A percentile compares a stretch with the other conserved stretches of the same genome.
These are phyloP conservation scores for Fomitopsis pinicola DNA, from an alignment of 1,284 basidiomycete species.

Conservation along the genomic window DNA sequence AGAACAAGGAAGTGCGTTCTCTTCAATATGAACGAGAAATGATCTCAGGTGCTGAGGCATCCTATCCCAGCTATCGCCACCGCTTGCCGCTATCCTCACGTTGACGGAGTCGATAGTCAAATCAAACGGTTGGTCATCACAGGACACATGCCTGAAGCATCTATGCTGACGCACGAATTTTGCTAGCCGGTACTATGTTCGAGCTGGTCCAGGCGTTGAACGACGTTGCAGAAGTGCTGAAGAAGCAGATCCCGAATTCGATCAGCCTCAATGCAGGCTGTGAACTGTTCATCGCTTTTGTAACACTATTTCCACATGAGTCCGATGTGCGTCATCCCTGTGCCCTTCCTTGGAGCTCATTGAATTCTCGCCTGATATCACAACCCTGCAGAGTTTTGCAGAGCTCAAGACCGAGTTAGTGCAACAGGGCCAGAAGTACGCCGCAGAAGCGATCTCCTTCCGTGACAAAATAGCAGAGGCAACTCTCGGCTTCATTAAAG, in stretches of 20 bases:
- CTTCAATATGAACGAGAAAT: background rate
- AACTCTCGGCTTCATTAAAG: slow-evolving; percentile 90
- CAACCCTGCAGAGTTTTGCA: slow-evolving; percentile 60
- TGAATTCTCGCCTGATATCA: slow-evolving; percentile 7
- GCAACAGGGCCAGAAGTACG: slow-evolving; percentile 74
- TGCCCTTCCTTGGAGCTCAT: background rate
- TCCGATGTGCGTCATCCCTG: slow-evolving; percentile 52
- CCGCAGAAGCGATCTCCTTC: slow-evolving; percentile 78
- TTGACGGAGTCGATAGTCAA: slow-evolving; percentile 73
- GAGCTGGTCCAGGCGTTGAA: slow-evolving; percentile 84
- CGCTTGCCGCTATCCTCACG: slow-evolving; percentile 82
- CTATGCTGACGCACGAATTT: background rate
- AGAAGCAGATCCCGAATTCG: slow-evolving; percentile 65
- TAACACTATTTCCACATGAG: slow-evolving; percentile 82
- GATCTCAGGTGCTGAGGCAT: slow-evolving; percentile 4
- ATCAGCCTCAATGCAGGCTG: slow-evolving; percentile 88
- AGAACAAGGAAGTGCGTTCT: slow-evolving; percentile 51
- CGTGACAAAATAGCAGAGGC: slow-evolving; percentile 87
- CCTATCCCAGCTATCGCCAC: slow-evolving; percentile 68
- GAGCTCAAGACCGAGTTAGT: slow-evolving; percentile 82
- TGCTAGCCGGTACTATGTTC: slow-evolving; percentile 79
- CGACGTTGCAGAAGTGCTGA: slow-evolving; percentile 67
- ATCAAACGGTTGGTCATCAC: slow-evolving; percentile 54
- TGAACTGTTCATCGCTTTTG: slow-evolving; percentile 86
- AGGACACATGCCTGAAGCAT: background rate